Evolutionary conservation across 2,329 filamentous ascomycete species (phyloP).

Genomic region (Metarhizium robertsii): DNA sequence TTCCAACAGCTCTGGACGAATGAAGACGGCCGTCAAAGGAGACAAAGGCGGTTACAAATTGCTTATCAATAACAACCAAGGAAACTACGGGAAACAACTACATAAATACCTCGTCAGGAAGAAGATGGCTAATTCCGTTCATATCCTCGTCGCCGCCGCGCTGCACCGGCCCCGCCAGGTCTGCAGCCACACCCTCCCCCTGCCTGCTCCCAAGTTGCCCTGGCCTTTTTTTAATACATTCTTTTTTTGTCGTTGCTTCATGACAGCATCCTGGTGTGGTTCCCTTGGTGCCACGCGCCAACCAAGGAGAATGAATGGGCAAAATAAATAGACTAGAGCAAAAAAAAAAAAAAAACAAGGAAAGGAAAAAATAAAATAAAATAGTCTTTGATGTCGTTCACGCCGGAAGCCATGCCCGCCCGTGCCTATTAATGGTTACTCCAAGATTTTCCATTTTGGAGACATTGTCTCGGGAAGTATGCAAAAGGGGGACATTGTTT

Average conservation of each 20-base stretch:
- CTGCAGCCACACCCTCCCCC: neutral
- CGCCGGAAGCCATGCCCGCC: neutral
- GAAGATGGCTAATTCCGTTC: neutral
- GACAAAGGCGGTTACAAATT: neutral
- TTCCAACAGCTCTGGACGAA: neutral
- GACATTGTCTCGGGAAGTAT: conserved; percentile 1
- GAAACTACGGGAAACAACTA: neutral
- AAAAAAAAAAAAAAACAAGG: neutral
- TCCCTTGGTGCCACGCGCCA: neutral
- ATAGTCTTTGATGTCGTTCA: neutral
- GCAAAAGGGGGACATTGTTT: neutral
- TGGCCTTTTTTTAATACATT: neutral
- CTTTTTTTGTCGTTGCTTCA: neutral
- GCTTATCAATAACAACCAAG: neutral
- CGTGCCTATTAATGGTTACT: neutral
- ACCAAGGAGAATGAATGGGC: neutral
- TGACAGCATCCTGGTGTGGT: neutral
- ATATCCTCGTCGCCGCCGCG: neutral
- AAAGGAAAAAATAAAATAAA: neutral
- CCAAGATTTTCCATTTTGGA: neutral
- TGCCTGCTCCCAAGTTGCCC: neutral
- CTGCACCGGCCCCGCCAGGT: neutral
- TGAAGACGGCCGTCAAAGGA: neutral
- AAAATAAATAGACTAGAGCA: neutral
- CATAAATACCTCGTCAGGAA: neutral